phyloP scores from a whole-genome alignment of 1,139 yeast species.

The Lodderomyces orthopsilosis region DNA sequence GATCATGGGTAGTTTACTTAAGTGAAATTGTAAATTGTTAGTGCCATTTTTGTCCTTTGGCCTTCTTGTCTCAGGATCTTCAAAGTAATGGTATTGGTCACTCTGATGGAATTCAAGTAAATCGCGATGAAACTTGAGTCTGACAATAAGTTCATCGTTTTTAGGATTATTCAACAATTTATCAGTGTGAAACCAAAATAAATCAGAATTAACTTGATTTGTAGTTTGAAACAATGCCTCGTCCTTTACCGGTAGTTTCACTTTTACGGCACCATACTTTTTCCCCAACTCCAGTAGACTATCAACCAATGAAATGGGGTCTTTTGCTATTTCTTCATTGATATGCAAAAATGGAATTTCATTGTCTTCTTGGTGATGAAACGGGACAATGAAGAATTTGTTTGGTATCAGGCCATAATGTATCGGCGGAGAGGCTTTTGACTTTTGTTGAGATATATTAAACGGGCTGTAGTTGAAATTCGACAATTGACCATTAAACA shows the following conservation, averaged over 20 bases:
- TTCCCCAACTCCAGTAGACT: slow-evolving; percentile 43
- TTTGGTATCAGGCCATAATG: slow-evolving; percentile 33
- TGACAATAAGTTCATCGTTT: slow-evolving; percentile 26
- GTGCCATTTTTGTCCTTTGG: slow-evolving; percentile 1
- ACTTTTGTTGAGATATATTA: slow-evolving; percentile 41
- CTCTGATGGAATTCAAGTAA: slow-evolving; percentile 19
- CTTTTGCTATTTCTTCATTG: slow-evolving; percentile 38
- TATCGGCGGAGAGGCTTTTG: slow-evolving; percentile 38
- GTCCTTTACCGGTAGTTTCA: slow-evolving; percentile 51
- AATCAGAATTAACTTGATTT: slow-evolving; percentile 15
- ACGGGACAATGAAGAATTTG: slow-evolving; percentile 23
- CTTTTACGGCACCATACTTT: slow-evolving; percentile 69
- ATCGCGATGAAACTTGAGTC: slow-evolving; percentile 31
- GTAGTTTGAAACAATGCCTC: slow-evolving; percentile 21
- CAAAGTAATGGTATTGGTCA: slow-evolving; percentile 11
- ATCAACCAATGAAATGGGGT: slow-evolving; percentile 53
- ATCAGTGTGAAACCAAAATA: slow-evolving; percentile 16
- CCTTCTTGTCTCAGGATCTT: slow-evolving; percentile 5
- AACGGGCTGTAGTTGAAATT: slow-evolving; percentile 43
- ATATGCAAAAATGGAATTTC: slow-evolving; percentile 52
- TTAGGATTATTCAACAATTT: slow-evolving; percentile 25
- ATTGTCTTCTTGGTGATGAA: slow-evolving; percentile 8
- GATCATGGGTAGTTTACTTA: slow-evolving; percentile 45
- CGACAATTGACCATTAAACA: slow-evolving; percentile 26
- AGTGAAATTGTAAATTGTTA: slow-evolving; percentile 3